These are phyloP conservation scores for Lachancea meyersii DNA, from an alignment of 805 yeast genomes.

Conservation along the genomic window DNA sequence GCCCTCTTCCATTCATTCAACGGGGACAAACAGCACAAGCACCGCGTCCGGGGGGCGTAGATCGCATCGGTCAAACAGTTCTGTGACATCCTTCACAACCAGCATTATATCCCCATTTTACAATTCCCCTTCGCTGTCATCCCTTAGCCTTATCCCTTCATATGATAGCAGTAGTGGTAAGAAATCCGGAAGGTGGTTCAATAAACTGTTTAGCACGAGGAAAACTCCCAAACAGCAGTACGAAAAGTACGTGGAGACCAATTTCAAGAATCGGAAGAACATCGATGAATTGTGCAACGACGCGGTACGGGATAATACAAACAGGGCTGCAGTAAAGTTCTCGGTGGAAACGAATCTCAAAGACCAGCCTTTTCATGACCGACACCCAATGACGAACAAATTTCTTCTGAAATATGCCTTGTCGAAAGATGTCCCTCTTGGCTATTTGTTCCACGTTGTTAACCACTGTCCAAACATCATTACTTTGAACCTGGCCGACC, in stretches of 20 bases:
- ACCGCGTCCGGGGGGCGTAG: constrained; percentile 6
- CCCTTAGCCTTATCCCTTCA: constrained; percentile 1
- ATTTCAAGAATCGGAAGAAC: background rate
- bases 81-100: constrained; percentile 26
- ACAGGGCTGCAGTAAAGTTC: constrained; percentile 5
- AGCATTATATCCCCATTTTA: constrained; percentile 30
- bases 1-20: constrained; percentile 18
- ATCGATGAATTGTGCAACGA: background rate
- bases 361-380: constrained; percentile 32
- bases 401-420: constrained; percentile 56
- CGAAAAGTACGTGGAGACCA: constrained; percentile 3
- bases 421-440: constrained; percentile 74
- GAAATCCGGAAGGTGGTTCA: constrained; percentile 15
- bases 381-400: constrained; percentile 59
- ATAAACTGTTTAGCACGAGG: constrained; percentile 14
- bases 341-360: constrained; percentile 14
- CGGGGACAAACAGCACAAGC: constrained; percentile 6
- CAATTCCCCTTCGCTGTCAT: constrained; percentile 11
- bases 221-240: constrained; percentile 2
- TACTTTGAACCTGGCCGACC: constrained; percentile 49
- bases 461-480: constrained; percentile 59
- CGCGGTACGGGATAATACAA: background rate
- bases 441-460: constrained; percentile 62
- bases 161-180: constrained; percentile 9
- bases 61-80: constrained; percentile 25